These are phyloP conservation scores for Neocucurbitaria cava DNA, from an alignment of 2,329 filamentous ascomycete species.

Conservation along the genomic window DNA sequence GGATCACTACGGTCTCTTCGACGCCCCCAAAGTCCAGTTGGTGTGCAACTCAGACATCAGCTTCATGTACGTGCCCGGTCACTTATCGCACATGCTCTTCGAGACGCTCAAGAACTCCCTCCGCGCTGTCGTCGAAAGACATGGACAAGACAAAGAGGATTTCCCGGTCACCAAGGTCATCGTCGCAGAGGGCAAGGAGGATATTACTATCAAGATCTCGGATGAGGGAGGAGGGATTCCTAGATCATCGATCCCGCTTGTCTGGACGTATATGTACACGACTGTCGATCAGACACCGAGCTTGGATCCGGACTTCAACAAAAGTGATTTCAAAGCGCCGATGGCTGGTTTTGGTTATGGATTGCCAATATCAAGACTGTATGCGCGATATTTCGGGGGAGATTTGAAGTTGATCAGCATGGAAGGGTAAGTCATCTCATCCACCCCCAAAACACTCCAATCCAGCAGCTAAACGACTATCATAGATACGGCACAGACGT, in stretches of 20 bases:
- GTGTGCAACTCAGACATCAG: constrained; percentile 93
- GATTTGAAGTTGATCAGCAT: constrained; percentile 98
- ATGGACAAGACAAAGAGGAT: constrained; percentile 92
- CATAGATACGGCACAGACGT: constrained; percentile 94
- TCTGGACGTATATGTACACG: constrained; percentile 99
- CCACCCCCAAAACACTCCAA: not conserved
- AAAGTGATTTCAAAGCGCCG: constrained; percentile 98
- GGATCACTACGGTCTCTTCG: constrained; percentile 96
- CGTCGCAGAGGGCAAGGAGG: constrained; percentile 95
- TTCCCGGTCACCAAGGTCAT: constrained; percentile 98
- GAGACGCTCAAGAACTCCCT: constrained; percentile 99
- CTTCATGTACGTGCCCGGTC: constrained; percentile 99
- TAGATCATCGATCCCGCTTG: constrained; percentile 87
- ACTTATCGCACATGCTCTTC: constrained; percentile 98
- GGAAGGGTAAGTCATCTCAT: constrained; percentile 77
- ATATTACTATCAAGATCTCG: constrained; percentile 98
- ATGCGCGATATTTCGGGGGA: constrained; percentile 96
- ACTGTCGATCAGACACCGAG: constrained; percentile 96
- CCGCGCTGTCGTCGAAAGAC: constrained; percentile 92
- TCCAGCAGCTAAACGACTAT: constrained; percentile 21
- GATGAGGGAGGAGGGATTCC: constrained; percentile 98
- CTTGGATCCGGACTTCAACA: constrained; percentile 96
- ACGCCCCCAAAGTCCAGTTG: constrained; percentile 94
- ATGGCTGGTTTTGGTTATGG: constrained; percentile 99
- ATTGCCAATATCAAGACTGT: constrained; percentile 89